Base-by-base conservation (phyloP, 2,329 filamentous ascomycete species). In the Aureobasidium sp. region DNA sequence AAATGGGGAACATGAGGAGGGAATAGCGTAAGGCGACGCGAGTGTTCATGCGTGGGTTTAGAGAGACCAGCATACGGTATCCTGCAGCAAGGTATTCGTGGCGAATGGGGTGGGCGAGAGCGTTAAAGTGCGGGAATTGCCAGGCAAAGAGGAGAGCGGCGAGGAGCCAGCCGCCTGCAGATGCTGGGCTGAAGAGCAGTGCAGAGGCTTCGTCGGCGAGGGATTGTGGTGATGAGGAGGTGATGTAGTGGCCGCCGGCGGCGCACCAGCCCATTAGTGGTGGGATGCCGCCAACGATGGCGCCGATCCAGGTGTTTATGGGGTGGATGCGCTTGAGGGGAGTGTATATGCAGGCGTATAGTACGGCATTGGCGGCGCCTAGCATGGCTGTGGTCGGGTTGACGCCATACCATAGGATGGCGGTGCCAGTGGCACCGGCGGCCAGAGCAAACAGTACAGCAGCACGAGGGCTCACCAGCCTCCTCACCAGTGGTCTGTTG, bases 81-180 rank as follows among this genome's bases (percentile, higher is more conserved):
- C 85, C 85, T 0, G 85, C 85, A 37, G 76, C 74, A 66, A 86
- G 87, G 79, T 99, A 99, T 73, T 99, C 94, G 9, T 95, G 87
- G 22, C 91, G 82, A 64, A 97, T 96, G 4, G 84, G 81, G 84
- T 93, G 95, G 50, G 89, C 92, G 24, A 99, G 81, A 0, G 92
- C 88, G 82, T 97, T 97, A 78, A 99, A 99, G 76, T 99, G 94
- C 3, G 94, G 91, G 71, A 99, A 97, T 72, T 99, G 93, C 94
- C 94, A 99, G 14, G 91, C 88, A 67, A 96, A 96, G 5, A 99
- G 79, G 7, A 97, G 77, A 0, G 82, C 85, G 0, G 90, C 93
- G 15, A 97, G 79, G 0, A 97, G 77, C 94, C 94, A 99, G 4
- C 93, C 94, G 5, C 94, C 94, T 12, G 69, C 68, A 5, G 72